Conservation (phyloP, 768 basidiomycete genomes). For the Pleurotus pulmonarius region DNA sequence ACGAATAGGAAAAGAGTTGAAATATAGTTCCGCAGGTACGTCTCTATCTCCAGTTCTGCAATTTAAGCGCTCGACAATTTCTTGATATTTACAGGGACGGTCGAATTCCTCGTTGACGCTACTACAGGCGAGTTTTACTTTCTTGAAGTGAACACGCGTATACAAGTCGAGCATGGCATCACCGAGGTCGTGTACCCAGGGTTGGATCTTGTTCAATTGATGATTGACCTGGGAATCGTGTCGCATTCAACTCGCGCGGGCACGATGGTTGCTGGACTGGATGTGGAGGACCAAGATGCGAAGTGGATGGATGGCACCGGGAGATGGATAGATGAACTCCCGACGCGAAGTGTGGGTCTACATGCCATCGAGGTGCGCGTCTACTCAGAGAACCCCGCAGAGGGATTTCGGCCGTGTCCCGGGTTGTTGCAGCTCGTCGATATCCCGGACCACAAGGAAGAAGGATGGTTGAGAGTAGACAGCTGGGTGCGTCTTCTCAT, state of each 20-base stretch:
- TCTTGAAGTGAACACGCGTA: constrained; percentile 69
- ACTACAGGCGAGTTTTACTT: constrained; percentile 55
- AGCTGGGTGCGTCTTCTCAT: constrained; percentile 40
- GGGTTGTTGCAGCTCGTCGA: constrained; percentile 59
- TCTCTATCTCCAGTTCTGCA: background rate
- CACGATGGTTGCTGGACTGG: constrained; percentile 8
- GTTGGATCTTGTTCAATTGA: constrained; percentile 61
- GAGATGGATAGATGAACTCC: background rate
- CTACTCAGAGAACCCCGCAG: constrained; percentile 61
- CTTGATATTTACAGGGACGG: constrained; percentile 41
- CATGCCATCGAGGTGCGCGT: constrained; percentile 56
- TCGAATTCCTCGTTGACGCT: constrained; percentile 65
- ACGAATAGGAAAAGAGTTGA: constrained; percentile 40
- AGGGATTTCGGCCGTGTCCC: constrained; percentile 53
- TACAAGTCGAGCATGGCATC: constrained; percentile 68
- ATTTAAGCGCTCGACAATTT: background rate
- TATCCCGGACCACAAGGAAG: constrained; percentile 21
- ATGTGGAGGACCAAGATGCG: background rate
- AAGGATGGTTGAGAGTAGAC: constrained; percentile 59
- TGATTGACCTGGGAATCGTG: constrained; percentile 54
- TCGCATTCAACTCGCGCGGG: constrained; percentile 20
- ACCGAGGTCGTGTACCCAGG: constrained; percentile 53
- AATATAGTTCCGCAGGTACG: constrained; percentile 57
- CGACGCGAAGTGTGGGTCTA: constrained; percentile 14
- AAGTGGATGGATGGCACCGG: too few relatives aligned